Conservation (phyloP, 352 stramenopile species). For the Pythium sp. region DNA sequence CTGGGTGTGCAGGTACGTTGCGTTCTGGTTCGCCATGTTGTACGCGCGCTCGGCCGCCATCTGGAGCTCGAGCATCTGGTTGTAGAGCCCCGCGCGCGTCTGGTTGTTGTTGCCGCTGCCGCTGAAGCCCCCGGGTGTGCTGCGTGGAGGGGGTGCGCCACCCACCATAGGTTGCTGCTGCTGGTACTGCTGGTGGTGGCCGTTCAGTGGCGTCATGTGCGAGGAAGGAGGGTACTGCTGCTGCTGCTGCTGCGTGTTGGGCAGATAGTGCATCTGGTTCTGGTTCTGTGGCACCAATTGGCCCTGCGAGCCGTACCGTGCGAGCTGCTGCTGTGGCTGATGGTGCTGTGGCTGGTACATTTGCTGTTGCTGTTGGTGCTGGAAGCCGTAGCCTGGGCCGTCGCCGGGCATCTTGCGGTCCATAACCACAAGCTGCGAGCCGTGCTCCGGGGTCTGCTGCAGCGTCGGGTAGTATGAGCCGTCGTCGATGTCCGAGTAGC, state of each 20-base stretch:
- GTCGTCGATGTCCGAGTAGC: constrained; percentile 55
- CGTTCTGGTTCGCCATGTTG: constrained; percentile 74
- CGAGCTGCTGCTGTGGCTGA: constrained; percentile 12
- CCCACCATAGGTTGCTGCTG: constrained; percentile 18
- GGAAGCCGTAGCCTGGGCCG: constrained; percentile 17
- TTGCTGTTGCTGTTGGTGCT: constrained; percentile 7
- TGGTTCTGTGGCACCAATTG: constrained; percentile 16
- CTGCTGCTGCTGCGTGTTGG: constrained; percentile 25
- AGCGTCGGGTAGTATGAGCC: constrained; percentile 23
- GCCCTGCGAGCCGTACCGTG: constrained; percentile 15
- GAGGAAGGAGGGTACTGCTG: constrained; percentile 8
- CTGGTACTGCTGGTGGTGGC: constrained; percentile 22
- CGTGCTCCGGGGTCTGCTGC: constrained; percentile 14
- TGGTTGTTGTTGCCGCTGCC: constrained; percentile 15
- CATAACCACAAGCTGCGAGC: constrained; percentile 20
- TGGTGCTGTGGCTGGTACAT: constrained; percentile 16
- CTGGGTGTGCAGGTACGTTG: constrained; percentile 44
- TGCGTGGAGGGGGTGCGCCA: background rate
- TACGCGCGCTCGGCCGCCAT: constrained; percentile 64
- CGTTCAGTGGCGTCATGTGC: constrained; percentile 11
- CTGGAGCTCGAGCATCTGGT: constrained; percentile 76
- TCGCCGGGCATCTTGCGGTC: constrained; percentile 54
- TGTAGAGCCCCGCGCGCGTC: constrained; percentile 56
- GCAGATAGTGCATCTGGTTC: constrained; percentile 27
- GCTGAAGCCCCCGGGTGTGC: background rate